Evolutionary conservation across 768 basidiomycete genomes (phyloP).

Genomic region (Tremella mesenterica): DNA sequence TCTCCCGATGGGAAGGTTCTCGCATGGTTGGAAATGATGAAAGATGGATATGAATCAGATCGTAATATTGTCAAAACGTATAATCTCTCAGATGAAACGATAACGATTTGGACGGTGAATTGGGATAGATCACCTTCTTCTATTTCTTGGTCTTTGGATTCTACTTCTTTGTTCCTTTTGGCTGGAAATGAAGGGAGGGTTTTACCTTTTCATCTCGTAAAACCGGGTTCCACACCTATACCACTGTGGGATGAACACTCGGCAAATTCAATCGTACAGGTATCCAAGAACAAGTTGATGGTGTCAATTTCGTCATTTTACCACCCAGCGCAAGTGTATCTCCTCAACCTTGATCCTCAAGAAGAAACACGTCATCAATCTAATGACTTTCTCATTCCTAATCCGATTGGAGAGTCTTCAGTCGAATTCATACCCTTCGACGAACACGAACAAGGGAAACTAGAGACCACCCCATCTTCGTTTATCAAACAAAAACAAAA

Average conservation of each 20-base stretch:
- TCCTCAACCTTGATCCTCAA: constrained; percentile 49
- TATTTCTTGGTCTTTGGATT: constrained; percentile 64
- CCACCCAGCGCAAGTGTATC: constrained; percentile 68
- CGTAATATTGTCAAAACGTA: constrained; percentile 63
- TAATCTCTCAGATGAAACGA: constrained; percentile 63
- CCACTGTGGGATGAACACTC: constrained; percentile 31
- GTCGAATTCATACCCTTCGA: constrained; percentile 37
- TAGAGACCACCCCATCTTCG: no score
- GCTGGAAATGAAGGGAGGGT: constrained; percentile 69
- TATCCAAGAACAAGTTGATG: constrained; percentile 57
- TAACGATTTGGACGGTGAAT: constrained; percentile 54
- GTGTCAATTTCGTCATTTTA: constrained; percentile 67
- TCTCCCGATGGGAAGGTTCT: constrained; percentile 59
- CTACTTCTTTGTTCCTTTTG: constrained; percentile 60
- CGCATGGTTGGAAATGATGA: constrained; percentile 78
- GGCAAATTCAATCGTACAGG: constrained; percentile 49
- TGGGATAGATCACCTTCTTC: constrained; percentile 71
- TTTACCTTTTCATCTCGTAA: constrained; percentile 37
- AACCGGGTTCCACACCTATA: constrained; percentile 27
- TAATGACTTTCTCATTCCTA: no score
- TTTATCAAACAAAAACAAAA: no score
- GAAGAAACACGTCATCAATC: not conserved
- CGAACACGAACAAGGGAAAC: constrained; percentile 8
- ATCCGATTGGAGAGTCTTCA: no score
- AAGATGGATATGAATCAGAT: constrained; percentile 86